These are phyloP conservation scores for Venturia aucupariae DNA, from an alignment of 2,329 filamentous ascomycete species.

Conservation along the genomic window DNA sequence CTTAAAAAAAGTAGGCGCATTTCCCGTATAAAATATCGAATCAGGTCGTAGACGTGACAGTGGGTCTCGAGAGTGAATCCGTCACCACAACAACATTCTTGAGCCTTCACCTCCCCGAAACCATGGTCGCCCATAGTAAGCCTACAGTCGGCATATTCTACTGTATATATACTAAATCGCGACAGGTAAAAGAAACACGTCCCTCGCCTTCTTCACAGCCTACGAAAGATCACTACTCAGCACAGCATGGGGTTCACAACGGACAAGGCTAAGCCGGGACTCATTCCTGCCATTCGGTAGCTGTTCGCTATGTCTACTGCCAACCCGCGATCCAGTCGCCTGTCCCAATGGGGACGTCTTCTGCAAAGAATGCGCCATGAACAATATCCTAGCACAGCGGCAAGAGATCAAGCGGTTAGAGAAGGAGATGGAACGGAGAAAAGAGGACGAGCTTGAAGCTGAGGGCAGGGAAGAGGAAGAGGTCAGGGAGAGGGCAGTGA, in stretches of 20 bases:
- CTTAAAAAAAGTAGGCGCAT: neutral
- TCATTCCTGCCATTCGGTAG: slow-evolving; percentile 87
- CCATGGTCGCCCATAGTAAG: slow-evolving; percentile 11
- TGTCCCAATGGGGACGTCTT: slow-evolving; percentile 82
- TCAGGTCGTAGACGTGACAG: neutral
- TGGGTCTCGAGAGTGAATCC: neutral
- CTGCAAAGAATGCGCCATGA: slow-evolving; percentile 87
- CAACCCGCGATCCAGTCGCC: slow-evolving; percentile 71
- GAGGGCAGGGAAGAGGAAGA: slow-evolving; percentile 56
- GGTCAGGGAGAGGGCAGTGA: slow-evolving; percentile 58
- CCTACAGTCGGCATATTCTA: neutral
- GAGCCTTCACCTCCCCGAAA: neutral
- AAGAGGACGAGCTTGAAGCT: slow-evolving; percentile 53
- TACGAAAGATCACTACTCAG: slow-evolving; percentile 80
- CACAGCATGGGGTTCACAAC: slow-evolving; percentile 69
- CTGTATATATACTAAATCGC: neutral
- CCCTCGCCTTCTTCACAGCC: slow-evolving; percentile 84
- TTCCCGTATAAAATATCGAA: neutral
- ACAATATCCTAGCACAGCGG: slow-evolving; percentile 81
- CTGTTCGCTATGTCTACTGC: slow-evolving; percentile 77
- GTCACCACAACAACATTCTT: neutral
- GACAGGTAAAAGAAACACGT: slow-evolving; percentile 70
- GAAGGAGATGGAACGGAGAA: slow-evolving; percentile 52
- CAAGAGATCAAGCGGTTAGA: slow-evolving; percentile 82
- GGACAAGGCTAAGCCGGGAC: slow-evolving; percentile 78